Evolutionary conservation across 495 filamentous ascomycete species (phyloP), one percentile per base, ranked within the genome.

Genomic region (Daldinia bambusicola): DNA sequence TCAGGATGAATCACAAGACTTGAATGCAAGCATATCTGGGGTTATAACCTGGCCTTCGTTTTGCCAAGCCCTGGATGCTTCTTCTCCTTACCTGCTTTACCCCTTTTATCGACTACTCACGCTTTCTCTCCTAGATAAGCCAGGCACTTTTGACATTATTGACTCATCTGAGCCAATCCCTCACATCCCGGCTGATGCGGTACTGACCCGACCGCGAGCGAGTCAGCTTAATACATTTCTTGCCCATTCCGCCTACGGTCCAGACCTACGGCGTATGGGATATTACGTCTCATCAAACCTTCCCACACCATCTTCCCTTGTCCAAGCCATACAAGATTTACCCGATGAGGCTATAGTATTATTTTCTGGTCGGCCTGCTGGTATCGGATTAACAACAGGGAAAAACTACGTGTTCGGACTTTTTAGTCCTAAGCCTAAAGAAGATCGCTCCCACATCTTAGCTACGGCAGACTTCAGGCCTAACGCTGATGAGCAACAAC

Each of bases 11-110:
- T n/a, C 7, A 2, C 30, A 38, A 9, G 59, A 4, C 18, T 6
- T 30, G 9, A 16, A 40, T 40, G 14, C 18, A 3, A 16, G 7
- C 10, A 31, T 14, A 52, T 18, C 14, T 10, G 31, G 52, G 10
- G 22, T 71, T 36, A 71, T 76, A 48, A 71, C 71, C 7, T 61
- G 63, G 64, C 74, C 63, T 14, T 81, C 83, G 77, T 80, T 81
- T 59, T 80, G 84, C 59, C 67, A 70, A 52, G 75, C 75, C 8
- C 64, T 80, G 4, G 71, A 74, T 51, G 75, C 80, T 66, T 66
- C 77, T 30, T 72, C 74, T 12, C 74, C 76, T n/a, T 79, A 79
- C 43, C 73, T 77, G 0, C 52, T 75, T 26, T 72, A 78, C 31
- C 73, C 78, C 9, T 51, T 74, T 16, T 74, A 74, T 34, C 67